Conservation (phyloP, 441 rosid species). For the Adansonia grandidieri region DNA sequence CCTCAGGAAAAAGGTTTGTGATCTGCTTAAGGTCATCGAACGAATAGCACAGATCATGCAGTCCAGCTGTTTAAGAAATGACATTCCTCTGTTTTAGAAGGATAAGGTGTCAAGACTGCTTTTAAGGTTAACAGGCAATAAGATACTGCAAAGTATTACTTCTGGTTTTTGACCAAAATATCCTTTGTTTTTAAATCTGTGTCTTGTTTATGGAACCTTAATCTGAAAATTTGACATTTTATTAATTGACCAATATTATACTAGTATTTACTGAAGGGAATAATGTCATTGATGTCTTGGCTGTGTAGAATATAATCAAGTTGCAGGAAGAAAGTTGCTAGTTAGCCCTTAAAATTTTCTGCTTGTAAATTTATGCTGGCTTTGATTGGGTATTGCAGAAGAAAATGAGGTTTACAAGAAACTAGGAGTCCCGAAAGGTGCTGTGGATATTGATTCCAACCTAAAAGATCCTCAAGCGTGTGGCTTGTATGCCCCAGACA, state of each 20-base stretch:
- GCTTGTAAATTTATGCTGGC: slow-evolving; percentile 17
- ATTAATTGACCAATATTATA: background rate
- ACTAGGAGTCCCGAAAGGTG: slow-evolving; percentile 40
- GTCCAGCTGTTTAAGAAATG: slow-evolving; percentile 5
- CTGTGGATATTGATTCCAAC: slow-evolving; percentile 76
- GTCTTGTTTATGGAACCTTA: background rate
- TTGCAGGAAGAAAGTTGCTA: slow-evolving; percentile 15
- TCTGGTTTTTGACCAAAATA: background rate
- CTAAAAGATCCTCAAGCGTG: slow-evolving; percentile 70
- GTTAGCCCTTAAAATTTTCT: slow-evolving; percentile 2
- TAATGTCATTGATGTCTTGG: background rate
- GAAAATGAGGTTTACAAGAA: slow-evolving; percentile 39
- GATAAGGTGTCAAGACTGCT: background rate
- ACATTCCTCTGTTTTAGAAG: slow-evolving; percentile 2
- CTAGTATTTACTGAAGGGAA: slow-evolving; percentile 12
- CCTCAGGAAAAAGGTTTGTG: slow-evolving; percentile 39
- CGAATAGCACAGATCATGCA: background rate
- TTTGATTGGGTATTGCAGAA: slow-evolving; percentile 52
- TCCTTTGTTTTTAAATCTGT: too few species aligned
- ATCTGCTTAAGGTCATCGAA: background rate
- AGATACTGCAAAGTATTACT: background rate
- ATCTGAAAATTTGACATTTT: slow-evolving; percentile 5
- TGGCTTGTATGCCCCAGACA: slow-evolving; percentile 77
- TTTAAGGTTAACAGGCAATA: background rate
- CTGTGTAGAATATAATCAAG: slow-evolving; percentile 11